Evolutionary conservation across 2,329 filamentous ascomycete species (phyloP), one percentile per base, ranked within the genome.

Genomic region (Cercospora berteroae): DNA sequence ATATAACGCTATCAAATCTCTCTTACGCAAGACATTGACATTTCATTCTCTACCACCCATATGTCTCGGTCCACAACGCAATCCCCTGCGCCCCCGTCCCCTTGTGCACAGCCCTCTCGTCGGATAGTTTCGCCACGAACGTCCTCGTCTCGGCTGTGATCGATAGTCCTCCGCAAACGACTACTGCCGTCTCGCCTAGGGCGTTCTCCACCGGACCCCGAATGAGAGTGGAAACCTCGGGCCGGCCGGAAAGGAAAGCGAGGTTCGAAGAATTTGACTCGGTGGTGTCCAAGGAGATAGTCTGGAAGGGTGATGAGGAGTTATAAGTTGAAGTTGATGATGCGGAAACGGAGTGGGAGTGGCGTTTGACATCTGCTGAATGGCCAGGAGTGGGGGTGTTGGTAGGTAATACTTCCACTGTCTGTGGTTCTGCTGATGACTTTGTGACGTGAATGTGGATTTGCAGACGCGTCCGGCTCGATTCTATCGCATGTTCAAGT

Each of bases 81-180:
- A 89, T 85, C 0, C 88, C 88, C 75, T 89, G 87, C 13, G 88
- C 88, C 0, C 87, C 87, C 0, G 86, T 89, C 2, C 88, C 88
- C 75, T 90, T 90, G 71, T 89, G 87, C 52, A 90, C 87, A 3
- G 87, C 88, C 31, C 88, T 80, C 76, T 90, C 88, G 75, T 90
- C 87, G 70, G 86, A 88, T 50, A 90, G 71, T 8, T 74, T 80
- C 3, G 86, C 86, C 0, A 87, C 86, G 64, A 80, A 83, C 13
- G 80, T 82, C 65, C 87, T 82, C 5, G 87, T 84, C 69, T 85
- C 82, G n/a, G 83, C 81, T 3, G 85, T 83, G 57, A 90, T 74
- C 0, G 85, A 83, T 1, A 78, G 75, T 0, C 87, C 87, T 13
- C 88, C 88, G 72, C 88, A 90, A 0, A 87, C 87, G 2, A 89